These are phyloP conservation scores for Psilocybe subaeruginosa DNA, from an alignment of 768 basidiomycete genomes.

Conservation along the genomic window DNA sequence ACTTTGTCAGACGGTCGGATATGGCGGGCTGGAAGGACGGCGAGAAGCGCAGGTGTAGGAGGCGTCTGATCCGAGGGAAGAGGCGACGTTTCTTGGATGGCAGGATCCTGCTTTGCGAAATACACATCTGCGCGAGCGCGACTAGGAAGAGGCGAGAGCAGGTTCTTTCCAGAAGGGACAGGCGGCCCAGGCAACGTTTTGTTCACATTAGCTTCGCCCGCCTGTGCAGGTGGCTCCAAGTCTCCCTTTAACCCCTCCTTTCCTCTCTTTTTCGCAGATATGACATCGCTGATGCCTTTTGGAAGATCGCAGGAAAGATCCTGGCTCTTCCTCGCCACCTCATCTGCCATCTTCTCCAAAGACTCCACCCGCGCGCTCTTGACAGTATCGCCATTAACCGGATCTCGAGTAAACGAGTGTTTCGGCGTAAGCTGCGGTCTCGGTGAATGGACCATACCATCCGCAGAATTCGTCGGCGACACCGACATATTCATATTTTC, in stretches of 20 bases:
- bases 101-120: constrained; percentile 12
- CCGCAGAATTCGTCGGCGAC: constrained; percentile 18
- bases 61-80: constrained; percentile 41
- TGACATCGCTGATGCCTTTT: constrained; percentile 18
- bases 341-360: constrained; percentile 75
- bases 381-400: constrained; percentile 37
- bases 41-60: constrained; percentile 56
- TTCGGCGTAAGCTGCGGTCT: constrained; percentile 73
- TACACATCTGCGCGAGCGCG: constrained; percentile 21
- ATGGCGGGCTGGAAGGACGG: constrained; percentile 29
- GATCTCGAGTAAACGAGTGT: constrained; percentile 49
- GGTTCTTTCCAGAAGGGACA: constrained; percentile 48
- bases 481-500: constrained; percentile 25
- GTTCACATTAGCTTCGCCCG: constrained; percentile 30
- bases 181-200: constrained; percentile 69
- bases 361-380: constrained; percentile 67
- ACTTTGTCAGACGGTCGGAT: constrained; percentile 18
- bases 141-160: constrained; percentile 33
- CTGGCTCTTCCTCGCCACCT: constrained; percentile 39
- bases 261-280: constrained; percentile 18
- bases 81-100: constrained; percentile 21
- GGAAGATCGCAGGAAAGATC: constrained; percentile 45
- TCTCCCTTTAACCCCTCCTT: constrained; percentile 17
- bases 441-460: constrained; percentile 57
- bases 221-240: not conserved